These are phyloP conservation scores for Colletotrichum costaricense DNA, from an alignment of 2,329 filamentous ascomycete species.

Conservation along the genomic window DNA sequence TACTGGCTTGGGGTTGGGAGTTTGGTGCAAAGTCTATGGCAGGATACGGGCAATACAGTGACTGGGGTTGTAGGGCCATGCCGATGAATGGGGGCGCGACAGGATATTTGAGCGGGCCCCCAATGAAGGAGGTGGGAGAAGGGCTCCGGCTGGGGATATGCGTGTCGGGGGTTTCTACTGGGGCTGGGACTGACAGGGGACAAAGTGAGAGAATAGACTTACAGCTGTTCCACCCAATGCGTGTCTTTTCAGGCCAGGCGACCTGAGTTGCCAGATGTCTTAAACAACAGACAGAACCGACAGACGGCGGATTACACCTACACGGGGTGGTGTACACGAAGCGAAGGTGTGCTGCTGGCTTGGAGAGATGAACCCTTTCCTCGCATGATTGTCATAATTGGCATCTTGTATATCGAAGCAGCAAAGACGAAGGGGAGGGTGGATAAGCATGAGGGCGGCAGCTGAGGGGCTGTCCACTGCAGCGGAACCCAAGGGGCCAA, in stretches of 20 bases:
- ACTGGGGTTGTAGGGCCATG: not conserved
- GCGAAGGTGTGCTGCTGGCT: not conserved
- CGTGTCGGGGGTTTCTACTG: not conserved
- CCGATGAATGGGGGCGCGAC: not conserved
- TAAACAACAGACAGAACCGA: not conserved
- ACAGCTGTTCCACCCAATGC: not conserved
- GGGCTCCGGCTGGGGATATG: not conserved
- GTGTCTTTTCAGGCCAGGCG: not conserved
- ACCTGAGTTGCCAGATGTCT: not conserved
- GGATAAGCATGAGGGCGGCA: not conserved
- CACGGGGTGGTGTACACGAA: not conserved
- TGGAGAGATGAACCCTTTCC: not conserved
- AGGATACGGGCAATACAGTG: not conserved
- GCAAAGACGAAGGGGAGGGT: not conserved
- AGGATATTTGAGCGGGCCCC: slow-evolving; percentile 1
- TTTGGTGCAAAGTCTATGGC: not conserved
- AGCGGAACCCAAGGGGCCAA: not conserved
- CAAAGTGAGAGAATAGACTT: not conserved
- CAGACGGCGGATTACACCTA: not conserved
- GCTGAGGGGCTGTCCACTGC: not conserved
- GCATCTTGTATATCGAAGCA: not conserved
- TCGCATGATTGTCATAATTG: not conserved
- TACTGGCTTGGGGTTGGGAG: too few species aligned
- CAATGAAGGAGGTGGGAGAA: not conserved
- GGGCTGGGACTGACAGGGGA: not conserved